These are phyloP conservation scores for Colletotrichum sp. DNA, from an alignment of 2,329 filamentous ascomycete genomes.

Conservation along the genomic window DNA sequence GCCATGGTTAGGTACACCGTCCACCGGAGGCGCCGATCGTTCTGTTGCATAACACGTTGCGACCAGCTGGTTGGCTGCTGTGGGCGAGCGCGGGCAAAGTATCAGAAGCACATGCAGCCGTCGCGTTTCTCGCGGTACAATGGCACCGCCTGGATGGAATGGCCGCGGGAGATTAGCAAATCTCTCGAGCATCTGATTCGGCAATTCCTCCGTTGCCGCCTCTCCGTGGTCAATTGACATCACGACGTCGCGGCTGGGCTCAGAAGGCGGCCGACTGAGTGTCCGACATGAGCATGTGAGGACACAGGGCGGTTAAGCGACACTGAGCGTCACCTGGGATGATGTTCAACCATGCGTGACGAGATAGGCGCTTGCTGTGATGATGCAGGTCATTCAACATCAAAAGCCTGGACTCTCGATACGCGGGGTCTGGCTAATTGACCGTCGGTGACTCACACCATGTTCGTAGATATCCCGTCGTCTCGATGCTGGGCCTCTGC, in stretches of 20 bases:
- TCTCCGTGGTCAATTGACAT: background rate
- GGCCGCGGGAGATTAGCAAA: slow-evolving; percentile 6
- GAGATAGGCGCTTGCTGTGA: background rate
- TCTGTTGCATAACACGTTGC: background rate
- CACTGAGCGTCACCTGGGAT: background rate
- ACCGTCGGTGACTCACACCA: background rate
- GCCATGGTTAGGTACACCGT: background rate
- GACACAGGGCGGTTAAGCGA: background rate
- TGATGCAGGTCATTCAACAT: background rate
- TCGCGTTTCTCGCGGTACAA: background rate
- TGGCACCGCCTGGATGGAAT: background rate
- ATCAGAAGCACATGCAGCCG: background rate
- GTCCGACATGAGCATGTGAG: background rate
- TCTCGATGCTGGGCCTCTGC: background rate
- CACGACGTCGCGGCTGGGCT: background rate
- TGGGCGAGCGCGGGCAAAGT: background rate
- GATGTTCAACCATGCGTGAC: background rate
- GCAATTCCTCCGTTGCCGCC: background rate
- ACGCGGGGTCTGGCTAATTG: background rate
- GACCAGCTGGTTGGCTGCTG: background rate
- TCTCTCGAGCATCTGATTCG: background rate
- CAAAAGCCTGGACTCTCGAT: background rate
- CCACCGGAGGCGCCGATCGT: background rate
- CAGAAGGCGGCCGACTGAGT: background rate
- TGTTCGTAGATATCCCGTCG: background rate